These are phyloP conservation scores for Truncatella angustata DNA, from an alignment of 2,329 filamentous ascomycete genomes.

Conservation along the genomic window DNA sequence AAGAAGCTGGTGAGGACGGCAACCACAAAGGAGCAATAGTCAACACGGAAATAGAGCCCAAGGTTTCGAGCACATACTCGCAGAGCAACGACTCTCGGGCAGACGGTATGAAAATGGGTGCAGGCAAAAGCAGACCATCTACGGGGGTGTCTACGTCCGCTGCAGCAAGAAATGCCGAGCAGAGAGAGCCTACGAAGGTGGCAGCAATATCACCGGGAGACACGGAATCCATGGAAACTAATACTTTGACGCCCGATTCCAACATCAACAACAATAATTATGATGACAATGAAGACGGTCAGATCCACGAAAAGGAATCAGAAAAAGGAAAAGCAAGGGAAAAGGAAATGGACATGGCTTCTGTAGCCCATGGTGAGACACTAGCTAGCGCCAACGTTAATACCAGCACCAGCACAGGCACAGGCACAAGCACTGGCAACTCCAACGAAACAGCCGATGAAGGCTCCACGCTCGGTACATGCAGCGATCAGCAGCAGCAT, in stretches of 20 bases:
- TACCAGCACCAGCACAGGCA: slow-evolving; percentile 16
- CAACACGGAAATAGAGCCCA: neutral
- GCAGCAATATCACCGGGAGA: neutral
- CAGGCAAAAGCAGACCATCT: slow-evolving; percentile 6
- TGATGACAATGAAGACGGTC: too few species aligned
- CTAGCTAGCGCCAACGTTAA: slow-evolving; percentile 16
- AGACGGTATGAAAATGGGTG: neutral
- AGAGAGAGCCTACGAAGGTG: neutral
- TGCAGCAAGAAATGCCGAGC: neutral
- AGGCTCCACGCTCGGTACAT: slow-evolving; percentile 19
- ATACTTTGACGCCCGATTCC: neutral
- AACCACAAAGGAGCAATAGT: neutral
- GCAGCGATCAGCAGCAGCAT: slow-evolving; percentile 39
- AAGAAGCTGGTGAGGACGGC: neutral
- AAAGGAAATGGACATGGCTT: neutral
- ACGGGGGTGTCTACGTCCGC: neutral
- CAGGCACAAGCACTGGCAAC: too few species aligned
- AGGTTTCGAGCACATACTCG: neutral
- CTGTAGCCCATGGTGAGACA: slow-evolving; percentile 10
- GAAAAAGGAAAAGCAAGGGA: neutral
- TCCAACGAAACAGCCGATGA: slow-evolving; percentile 11
- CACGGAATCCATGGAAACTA: neutral
- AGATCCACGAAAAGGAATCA: too few species aligned
- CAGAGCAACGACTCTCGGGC: neutral
- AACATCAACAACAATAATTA: too few species aligned